Conservation (phyloP, 2,329 filamentous ascomycete genomes). For the Pseudopithomyces chartarum region DNA sequence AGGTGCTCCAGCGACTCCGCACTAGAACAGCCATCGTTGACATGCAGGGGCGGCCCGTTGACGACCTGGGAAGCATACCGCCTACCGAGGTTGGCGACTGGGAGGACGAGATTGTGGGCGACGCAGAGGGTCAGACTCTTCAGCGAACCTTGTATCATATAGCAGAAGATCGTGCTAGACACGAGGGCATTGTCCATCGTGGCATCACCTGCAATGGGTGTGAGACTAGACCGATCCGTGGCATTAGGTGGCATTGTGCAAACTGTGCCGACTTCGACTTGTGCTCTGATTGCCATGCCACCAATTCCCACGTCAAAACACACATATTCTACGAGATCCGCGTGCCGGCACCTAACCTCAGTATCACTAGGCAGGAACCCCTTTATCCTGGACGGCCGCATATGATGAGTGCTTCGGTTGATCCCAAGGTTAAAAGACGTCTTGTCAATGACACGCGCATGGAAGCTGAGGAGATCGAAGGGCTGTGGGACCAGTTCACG, state of each 20-base stretch:
- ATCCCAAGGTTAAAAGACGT: slow-evolving; percentile 68
- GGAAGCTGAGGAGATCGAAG: slow-evolving; percentile 86
- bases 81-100: slow-evolving; percentile 33
- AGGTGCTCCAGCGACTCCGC: slow-evolving; percentile 29
- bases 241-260: slow-evolving; percentile 89
- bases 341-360: slow-evolving; percentile 84
- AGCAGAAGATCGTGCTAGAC: slow-evolving; percentile 82
- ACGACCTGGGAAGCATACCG: slow-evolving; percentile 36
- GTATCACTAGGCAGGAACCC: slow-evolving; percentile 67
- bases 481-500: slow-evolving; percentile 95
- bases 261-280: slow-evolving; percentile 97
- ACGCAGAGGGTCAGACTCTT: slow-evolving; percentile 72
- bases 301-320: slow-evolving; percentile 79
- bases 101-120: slow-evolving; percentile 49
- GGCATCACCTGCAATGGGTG: slow-evolving; percentile 93
- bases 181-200: slow-evolving; percentile 82
- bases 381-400: slow-evolving; percentile 67
- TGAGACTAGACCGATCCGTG: slow-evolving; percentile 84
- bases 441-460: slow-evolving; percentile 56
- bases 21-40: slow-evolving; percentile 16
- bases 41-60: slow-evolving; percentile 6
- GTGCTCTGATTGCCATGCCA: slow-evolving; percentile 86
- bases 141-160: slow-evolving; percentile 88
- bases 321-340: slow-evolving; percentile 97
- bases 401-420: slow-evolving; percentile 69